Conservation (phyloP, 2,329 filamentous ascomycete species). For the Fusarium newnesense region DNA sequence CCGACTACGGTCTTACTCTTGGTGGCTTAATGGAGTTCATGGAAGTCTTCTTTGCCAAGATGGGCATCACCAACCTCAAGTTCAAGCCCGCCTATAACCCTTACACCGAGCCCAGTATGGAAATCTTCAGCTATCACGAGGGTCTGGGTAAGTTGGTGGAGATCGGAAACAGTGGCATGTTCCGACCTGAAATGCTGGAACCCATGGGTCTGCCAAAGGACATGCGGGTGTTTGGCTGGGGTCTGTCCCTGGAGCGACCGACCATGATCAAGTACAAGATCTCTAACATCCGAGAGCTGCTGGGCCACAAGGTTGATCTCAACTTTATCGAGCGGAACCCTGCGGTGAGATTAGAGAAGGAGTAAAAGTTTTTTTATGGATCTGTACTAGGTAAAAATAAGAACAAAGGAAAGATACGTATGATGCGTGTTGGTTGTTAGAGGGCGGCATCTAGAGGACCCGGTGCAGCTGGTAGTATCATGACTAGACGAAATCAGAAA, state of each 20-base stretch:
- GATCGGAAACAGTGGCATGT: constrained; percentile 99
- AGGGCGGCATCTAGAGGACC: constrained; percentile 25
- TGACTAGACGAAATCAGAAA: constrained; percentile 38
- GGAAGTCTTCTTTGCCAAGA: constrained; percentile 94
- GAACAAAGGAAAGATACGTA: constrained; percentile 6
- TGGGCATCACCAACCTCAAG: constrained; percentile 85
- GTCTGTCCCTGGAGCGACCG: constrained; percentile 88
- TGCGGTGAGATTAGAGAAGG: constrained; percentile 88
- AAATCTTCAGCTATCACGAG: constrained; percentile 96
- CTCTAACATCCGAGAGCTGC: constrained; percentile 88
- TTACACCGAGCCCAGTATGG: constrained; percentile 96
- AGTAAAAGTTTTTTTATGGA: constrained; percentile 57
- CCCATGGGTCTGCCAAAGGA: constrained; percentile 93
- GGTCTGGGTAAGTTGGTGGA: constrained; percentile 92
- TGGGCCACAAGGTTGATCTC: constrained; percentile 96
- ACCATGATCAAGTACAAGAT: constrained; percentile 98
- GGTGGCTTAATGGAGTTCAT: constrained; percentile 94
- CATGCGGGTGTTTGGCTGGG: constrained; percentile 94
- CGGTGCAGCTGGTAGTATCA: constrained; percentile 24
- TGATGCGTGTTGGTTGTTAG: constrained; percentile 8
- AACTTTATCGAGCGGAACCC: constrained; percentile 92
- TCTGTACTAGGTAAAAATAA: not conserved
- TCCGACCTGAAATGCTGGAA: constrained; percentile 96
- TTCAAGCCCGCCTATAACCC: constrained; percentile 99
- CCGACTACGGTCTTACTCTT: constrained; percentile 91